Base-by-base conservation (phyloP, 495 filamentous ascomycete species). In the Tuber indicum region DNA sequence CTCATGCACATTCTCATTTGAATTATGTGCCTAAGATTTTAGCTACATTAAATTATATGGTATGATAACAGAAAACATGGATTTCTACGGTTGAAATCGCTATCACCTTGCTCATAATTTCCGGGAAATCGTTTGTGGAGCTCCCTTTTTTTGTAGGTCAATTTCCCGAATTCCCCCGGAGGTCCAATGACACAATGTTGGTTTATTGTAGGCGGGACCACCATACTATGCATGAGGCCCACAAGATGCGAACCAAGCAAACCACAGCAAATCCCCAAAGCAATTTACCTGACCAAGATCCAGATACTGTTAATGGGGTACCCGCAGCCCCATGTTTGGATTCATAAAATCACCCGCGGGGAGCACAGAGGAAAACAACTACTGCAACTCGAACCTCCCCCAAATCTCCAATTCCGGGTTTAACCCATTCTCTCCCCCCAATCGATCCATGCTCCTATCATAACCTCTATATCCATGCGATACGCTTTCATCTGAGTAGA, bases 401-500 rank as follows among this genome's bases (percentile, higher is more conserved):
- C 49, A 26, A 58, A 66, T 66, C 58, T 66, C 58, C 58, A 66
- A 7, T 66, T 32, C 32, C 26, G 52, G 12, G 2, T 36, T 66
- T 36, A 66, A 26, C n/a, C 58, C 58, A n/a, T n/a, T 32, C 58
- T 16, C 12, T n/a, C 26, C 58, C 58, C 58, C 12, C 5, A 26
- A 66, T 36, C 26, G 26, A 66, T 16, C n/a, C 58, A 17, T 66
- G 26, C 58, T 66, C 58, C 58, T 36, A 66, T 8, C 58, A 19
- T 36, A 66, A 36, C 58, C 58, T 66, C 58, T 66, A 66, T 66
- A 36, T 36, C 58, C 58, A 36, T 66, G 58, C 58, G 58, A 32
- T 32, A 17, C 58, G 32, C 58, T 66, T 66, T 66, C n/a, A 66
- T 66, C 58, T 14, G 58, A 66, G 58, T 66, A 66, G 58, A 66